Conservation (phyloP, 371 early-diverging fungal genomes). For the Sporodiniella umbellata region DNA sequence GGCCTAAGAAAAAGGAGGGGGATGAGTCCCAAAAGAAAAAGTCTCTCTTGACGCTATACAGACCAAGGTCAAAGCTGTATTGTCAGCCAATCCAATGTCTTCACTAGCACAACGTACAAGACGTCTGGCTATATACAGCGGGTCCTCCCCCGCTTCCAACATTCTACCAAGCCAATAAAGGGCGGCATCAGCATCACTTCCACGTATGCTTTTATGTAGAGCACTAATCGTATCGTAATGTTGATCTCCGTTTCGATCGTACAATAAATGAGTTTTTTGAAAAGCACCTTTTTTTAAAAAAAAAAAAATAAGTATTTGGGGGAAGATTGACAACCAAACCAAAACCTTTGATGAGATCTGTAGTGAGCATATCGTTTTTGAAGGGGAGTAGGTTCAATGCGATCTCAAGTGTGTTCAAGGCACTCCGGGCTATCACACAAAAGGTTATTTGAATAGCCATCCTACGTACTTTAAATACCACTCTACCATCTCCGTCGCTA, state of each 20-base stretch:
- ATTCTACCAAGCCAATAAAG: constrained; percentile 90
- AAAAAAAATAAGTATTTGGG: not conserved
- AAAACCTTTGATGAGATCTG: constrained; percentile 31
- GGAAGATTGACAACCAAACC: no score
- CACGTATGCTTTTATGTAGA: constrained; percentile 81
- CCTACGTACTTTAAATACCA: no score
- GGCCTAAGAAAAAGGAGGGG: no score
- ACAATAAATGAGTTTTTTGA: constrained; percentile 74
- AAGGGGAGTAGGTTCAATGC: constrained; percentile 41
- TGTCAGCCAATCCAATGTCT: constrained; percentile 87
- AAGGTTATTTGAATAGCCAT: not conserved
- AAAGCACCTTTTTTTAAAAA: constrained; percentile 50
- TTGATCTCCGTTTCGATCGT: constrained; percentile 83
- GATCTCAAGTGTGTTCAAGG: constrained; percentile 69
- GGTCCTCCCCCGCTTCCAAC: constrained; percentile 89
- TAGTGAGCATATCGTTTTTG: constrained; percentile 13
- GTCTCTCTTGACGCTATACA: no score
- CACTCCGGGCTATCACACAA: constrained; percentile 53
- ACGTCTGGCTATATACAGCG: constrained; percentile 75
- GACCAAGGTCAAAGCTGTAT: constrained; percentile 68
- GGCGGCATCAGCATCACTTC: constrained; percentile 73
- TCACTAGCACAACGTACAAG: constrained; percentile 83
- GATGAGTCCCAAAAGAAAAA: not conserved
- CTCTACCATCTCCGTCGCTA: constrained; percentile 71
- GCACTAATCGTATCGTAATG: constrained; percentile 90